phyloP scores from a whole-genome alignment of 495 filamentous ascomycete species.

The Podospora tetraspora region DNA sequence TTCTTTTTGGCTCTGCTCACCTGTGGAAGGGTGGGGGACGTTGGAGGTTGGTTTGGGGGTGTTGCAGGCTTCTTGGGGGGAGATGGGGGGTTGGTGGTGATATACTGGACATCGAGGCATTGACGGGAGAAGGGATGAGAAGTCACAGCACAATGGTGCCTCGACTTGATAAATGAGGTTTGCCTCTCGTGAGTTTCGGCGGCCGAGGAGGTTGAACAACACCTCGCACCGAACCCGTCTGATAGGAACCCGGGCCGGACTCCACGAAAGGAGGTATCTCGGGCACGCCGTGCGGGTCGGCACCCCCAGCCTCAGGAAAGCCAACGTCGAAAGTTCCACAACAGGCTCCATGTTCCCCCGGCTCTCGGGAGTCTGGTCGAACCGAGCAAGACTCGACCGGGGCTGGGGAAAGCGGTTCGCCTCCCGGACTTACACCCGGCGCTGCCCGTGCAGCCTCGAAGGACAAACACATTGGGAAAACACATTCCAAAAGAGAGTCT shows the following conservation, averaged over 20 bases:
- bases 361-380: not conserved
- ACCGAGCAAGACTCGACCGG: not conserved
- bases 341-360: not conserved
- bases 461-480: not conserved
- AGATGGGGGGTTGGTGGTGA: too few relatives aligned
- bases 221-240: not conserved
- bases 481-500: not conserved
- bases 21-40: not conserved
- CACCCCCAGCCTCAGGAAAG: not conserved
- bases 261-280: not conserved
- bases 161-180: not conserved
- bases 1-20: not conserved
- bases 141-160: not conserved
- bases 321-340: not conserved
- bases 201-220: not conserved
- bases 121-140: not conserved
- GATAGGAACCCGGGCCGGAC: not conserved
- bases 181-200: not conserved
- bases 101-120: too few relatives aligned
- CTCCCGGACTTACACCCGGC: not conserved
- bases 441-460: too few relatives aligned
- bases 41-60: too few relatives aligned
- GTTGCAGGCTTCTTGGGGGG: not conserved
- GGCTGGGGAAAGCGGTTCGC: not conserved
- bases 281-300: too few relatives aligned